Evolutionary conservation across 768 basidiomycete species (phyloP), one percentile per base, ranked within the genome.

Genomic region (Boletellus emodensis): DNA sequence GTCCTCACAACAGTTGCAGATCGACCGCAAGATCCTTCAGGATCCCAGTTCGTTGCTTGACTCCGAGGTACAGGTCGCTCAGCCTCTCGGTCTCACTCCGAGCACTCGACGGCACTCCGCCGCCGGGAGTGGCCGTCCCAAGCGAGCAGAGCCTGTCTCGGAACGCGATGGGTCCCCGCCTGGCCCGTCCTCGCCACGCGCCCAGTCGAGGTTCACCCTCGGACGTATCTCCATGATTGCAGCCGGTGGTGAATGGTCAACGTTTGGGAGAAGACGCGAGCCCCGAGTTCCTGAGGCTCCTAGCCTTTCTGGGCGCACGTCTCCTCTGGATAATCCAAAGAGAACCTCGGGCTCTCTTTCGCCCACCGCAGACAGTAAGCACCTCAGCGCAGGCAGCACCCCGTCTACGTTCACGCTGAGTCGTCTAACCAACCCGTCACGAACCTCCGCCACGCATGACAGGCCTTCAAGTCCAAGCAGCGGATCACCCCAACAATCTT

Each of bases 191-290:
- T 49, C 54, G n/a, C 48, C 51, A 17, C 57, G 44, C 41, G 49
- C 55, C 2, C 52, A 43, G 24, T 46, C 60, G 11, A 47, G 48
- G 42, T 44, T 50, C 33, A 17, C 46, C 32, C 54, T 57, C 40
- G 48, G 43, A 11, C 62, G 46, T 50, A 36, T 59, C 15, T 66
- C 64, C 43, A 57, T 51, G 40, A 38, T 60, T 22, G 50, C 58
- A 9, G 36, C 50, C 0, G 53, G 60, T 37, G 61, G 61, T 11
- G 67, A 61, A 51, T 71, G 70, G 70, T 61, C 70, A 22, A 71
- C 70, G 12, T 73, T 71, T 59, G 70, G 70, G 26, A 63, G 67
- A 41, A 56, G 49, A 40, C 58, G 57, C 35, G 54, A 51, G 8
- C 58, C 51, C 10, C 57, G 52, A 14, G 33, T 49, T 5, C 40